These are phyloP conservation scores for Rhinocladiella similis DNA, from an alignment of 2,329 filamentous ascomycete genomes.

Conservation along the genomic window DNA sequence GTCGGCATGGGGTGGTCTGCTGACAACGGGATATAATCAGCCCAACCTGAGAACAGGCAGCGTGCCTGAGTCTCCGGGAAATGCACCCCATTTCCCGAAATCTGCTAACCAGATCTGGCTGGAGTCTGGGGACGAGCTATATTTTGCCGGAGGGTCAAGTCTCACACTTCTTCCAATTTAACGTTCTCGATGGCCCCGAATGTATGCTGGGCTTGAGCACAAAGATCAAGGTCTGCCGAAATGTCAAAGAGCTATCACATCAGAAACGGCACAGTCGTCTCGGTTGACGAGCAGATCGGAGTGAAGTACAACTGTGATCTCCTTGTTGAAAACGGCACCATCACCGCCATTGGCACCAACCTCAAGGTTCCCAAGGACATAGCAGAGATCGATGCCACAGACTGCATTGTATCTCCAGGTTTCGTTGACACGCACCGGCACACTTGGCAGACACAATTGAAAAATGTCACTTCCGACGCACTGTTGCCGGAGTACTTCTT, in stretches of 20 bases:
- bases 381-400: constrained; percentile 42
- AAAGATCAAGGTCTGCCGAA: no score
- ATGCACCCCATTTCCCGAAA: no score
- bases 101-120: no score
- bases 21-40: no score
- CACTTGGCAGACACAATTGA: constrained; percentile 47
- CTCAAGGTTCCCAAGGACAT: constrained; percentile 18
- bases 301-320: constrained; percentile 15
- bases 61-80: no score
- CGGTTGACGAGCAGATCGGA: constrained; percentile 10
- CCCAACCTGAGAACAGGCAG: no score
- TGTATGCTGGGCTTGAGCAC: no score
- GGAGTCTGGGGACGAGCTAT: no score
- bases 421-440: constrained; percentile 43
- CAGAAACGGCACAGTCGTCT: constrained; percentile 14
- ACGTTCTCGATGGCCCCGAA: no score
- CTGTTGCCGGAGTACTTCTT: constrained; percentile 43
- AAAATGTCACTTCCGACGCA: constrained; percentile 41
- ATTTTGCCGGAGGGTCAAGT: no score
- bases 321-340: constrained; percentile 29
- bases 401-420: constrained; percentile 35
- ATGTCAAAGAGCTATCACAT: not conserved
- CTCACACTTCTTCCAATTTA: no score
- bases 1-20: no score
- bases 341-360: constrained; percentile 23